These are phyloP conservation scores for Ceratobasidium sp. DNA, from an alignment of 1,284 basidiomycete species.

Conservation along the genomic window DNA sequence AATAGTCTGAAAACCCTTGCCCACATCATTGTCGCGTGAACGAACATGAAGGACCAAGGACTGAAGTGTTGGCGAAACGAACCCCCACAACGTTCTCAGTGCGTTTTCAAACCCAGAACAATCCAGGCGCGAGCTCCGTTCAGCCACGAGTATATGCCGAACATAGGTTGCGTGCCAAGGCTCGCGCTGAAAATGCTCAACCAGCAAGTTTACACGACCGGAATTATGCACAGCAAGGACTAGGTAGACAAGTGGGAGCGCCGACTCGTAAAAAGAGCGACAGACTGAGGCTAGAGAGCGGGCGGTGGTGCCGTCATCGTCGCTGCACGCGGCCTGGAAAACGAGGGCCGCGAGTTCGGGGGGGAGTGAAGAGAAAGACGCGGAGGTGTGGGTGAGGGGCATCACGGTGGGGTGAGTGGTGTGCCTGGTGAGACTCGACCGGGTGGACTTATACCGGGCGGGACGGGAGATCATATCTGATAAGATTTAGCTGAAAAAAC, in stretches of 20 bases:
- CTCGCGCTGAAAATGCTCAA: slow-evolving; percentile 25
- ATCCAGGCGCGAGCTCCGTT: background rate
- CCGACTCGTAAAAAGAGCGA: slow-evolving; percentile 18
- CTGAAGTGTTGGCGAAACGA: slow-evolving; percentile 1
- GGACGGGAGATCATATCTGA: slow-evolving; percentile 29
- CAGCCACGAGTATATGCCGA: slow-evolving; percentile 36
- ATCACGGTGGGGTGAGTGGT: background rate
- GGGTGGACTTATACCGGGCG: slow-evolving; percentile 1
- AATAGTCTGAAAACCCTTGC: slow-evolving; percentile 26
- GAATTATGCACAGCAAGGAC: slow-evolving; percentile 14
- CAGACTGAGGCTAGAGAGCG: slow-evolving; percentile 31
- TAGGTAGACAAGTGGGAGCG: slow-evolving; percentile 33
- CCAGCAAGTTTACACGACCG: background rate
- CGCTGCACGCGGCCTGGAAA: slow-evolving; percentile 26
- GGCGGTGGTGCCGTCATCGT: slow-evolving; percentile 37
- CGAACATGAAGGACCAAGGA: slow-evolving; percentile 9
- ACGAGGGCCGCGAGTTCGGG: slow-evolving; percentile 22
- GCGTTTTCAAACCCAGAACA: slow-evolving; percentile 24
- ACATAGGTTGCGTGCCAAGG: slow-evolving; percentile 1
- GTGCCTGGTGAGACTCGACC: background rate
- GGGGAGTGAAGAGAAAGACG: slow-evolving; percentile 1
- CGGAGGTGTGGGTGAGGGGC: background rate
- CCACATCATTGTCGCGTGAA: background rate
- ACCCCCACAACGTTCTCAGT: slow-evolving; percentile 17
- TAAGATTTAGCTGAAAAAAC: slow-evolving; percentile 17